Evolutionary conservation across 495 filamentous ascomycete genomes (phyloP).

Genomic region (Neurospora sp.): DNA sequence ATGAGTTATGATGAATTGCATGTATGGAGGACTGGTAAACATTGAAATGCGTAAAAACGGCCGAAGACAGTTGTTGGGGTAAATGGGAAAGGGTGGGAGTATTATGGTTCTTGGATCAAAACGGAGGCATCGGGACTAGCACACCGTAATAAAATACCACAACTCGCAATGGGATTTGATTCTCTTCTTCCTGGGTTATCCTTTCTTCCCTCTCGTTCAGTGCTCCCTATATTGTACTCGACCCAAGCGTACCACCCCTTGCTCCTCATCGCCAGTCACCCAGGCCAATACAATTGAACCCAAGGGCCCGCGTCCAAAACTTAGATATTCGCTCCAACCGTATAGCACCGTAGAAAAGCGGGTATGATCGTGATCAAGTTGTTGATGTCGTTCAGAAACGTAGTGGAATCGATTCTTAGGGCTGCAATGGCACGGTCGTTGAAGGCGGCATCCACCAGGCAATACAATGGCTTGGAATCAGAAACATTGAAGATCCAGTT

Average conservation of each 20-base stretch:
- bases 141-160: neutral
- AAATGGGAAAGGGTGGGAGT: neutral
- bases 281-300: neutral
- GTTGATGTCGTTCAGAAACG: neutral
- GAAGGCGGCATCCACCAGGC: neutral
- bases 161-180: neutral
- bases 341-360: neutral
- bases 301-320: neutral
- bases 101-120: neutral
- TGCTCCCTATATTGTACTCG: neutral
- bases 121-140: neutral
- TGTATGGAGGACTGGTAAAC: neutral
- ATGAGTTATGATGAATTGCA: neutral
- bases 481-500: slow-evolving; percentile 1
- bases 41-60: neutral
- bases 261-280: neutral
- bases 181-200: neutral
- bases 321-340: neutral
- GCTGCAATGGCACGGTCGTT: neutral
- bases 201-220: neutral
- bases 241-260: neutral
- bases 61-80: neutral
- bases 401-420: neutral
- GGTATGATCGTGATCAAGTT: neutral
- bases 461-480: neutral